Percentiles rank a stretch among this genome's conserved stretches.
Evolutionary conservation across 768 basidiomycete species (phyloP).

Genomic region (Boletales sp.): DNA sequence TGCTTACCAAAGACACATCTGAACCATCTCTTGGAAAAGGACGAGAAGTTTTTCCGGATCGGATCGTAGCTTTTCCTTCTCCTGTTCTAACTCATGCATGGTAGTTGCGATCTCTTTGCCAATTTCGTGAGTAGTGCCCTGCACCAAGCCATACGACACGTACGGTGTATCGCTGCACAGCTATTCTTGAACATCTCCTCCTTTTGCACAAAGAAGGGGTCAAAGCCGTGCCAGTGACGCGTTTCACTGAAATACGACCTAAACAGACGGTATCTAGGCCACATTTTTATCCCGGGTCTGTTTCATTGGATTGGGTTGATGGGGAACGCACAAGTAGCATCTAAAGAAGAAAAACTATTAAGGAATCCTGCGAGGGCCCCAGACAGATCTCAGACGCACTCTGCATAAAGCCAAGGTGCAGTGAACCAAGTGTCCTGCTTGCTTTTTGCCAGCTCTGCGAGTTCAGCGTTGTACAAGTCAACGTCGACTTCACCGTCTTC

Average conservation of each 20-base stretch:
- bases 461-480: conserved; percentile 73
- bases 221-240: conserved; percentile 66
- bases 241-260: conserved; percentile 70
- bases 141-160: conserved; percentile 22
- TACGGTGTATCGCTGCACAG: conserved; percentile 72
- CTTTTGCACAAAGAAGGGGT: conserved; percentile 84
- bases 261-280: conserved; percentile 73
- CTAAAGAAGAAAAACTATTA: conserved; percentile 31
- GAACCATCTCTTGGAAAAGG: conserved; percentile 80
- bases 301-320: not conserved
- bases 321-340: conserved; percentile 62
- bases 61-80: conserved; percentile 40
- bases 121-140: not conserved
- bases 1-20: conserved; percentile 76
- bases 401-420: conserved; percentile 94
- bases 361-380: not conserved
- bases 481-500: conserved; percentile 72
- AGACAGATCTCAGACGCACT: conserved; percentile 47
- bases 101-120: conserved; percentile 65
- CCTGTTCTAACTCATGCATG: conserved; percentile 60
- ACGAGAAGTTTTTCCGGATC: conserved; percentile 55
- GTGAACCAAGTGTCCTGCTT: conserved; percentile 80
- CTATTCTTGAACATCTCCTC: conserved; percentile 78
- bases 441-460: conserved; percentile 46
- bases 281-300: not conserved